Evolutionary conservation across 257 asterid species (phyloP), one percentile per base, ranked within the genome.

Genomic region (Knoxia roxburghii): DNA sequence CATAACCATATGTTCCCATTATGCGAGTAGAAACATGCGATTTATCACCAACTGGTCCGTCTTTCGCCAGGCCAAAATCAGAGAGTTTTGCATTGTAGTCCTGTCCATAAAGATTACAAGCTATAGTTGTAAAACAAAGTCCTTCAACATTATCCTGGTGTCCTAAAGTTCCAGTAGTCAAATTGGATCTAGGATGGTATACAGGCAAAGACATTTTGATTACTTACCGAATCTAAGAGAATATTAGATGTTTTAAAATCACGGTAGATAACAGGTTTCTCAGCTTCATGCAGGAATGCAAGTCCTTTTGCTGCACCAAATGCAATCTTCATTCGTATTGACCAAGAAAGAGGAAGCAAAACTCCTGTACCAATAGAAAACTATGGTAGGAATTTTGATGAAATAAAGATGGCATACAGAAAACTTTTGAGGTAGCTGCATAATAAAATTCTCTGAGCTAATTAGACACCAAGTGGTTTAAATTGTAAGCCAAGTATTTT

Each of bases 201-300:
- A 33, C 55, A 55, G 24, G 37, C 21, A 17, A 33, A 61, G 58
- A 41, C 20, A 60, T 68, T 72, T 45, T 9, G 23, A 51, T 18
- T 21, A 67, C 81, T 70, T 45, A 88, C 97, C 87, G 71, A 68
- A 65, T 91, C 97, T 65, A 91, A 66, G 62, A 88, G 82, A 70
- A 91, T 91, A 77, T 91, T 91, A 21, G 97, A 91, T 56, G 97
- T 89, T 81, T 91, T 91, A 63, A 88, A 91, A 75, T 91, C 97
- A 2, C 97, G 93, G 61, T 91, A 91, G 76, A 91, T 91, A 72
- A 91, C 96, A 7, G 96, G 97, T 33, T 88, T 88, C 78, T 91
- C 88, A 9, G 97, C 95, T 55, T 88, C 97, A 51, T 91, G 97
- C 61, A 91, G 84, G 72, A 88, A 91, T 24, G 97, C 88, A 29